Evolutionary conservation across 176 grass and related monocot species (phyloP).

Genomic region (Cenchrus americanus): DNA sequence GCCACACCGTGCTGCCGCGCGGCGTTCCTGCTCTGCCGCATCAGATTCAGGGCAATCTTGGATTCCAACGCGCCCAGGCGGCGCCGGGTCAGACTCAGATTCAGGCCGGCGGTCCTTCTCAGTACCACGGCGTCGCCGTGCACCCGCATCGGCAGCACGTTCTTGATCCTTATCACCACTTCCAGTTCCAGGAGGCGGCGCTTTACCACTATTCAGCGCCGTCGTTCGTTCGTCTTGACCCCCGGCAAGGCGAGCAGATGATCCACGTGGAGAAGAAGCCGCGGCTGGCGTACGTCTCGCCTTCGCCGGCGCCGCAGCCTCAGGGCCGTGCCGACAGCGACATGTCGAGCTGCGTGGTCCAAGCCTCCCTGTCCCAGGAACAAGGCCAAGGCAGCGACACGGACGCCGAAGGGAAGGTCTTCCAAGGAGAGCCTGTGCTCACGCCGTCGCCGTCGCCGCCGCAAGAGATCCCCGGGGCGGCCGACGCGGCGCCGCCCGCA

Average conservation of each 20-base stretch:
- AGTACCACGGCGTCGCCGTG: neutral
- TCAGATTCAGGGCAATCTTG: neutral
- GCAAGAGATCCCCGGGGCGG: neutral
- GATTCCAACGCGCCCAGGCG: neutral
- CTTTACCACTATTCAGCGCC: neutral
- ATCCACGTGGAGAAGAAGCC: slow-evolving; percentile 11
- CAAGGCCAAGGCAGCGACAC: neutral
- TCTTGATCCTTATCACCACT: neutral
- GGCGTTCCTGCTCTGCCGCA: neutral
- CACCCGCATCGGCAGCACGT: neutral
- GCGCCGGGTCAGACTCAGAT: neutral
- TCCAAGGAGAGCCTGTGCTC: neutral
- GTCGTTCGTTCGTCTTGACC: neutral
- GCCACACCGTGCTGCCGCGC: neutral
- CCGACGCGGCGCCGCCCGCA: neutral
- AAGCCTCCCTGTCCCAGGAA: neutral
- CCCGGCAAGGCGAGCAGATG: neutral
- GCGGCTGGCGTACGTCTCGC: neutral
- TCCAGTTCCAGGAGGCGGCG: no score
- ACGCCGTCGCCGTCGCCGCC: neutral
- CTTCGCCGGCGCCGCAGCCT: neutral
- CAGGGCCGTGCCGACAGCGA: neutral
- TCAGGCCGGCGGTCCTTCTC: neutral
- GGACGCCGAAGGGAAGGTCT: neutral
- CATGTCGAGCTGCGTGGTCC: neutral